A percentile compares a stretch with the other conserved stretches of the same genome.
phyloP scores from a whole-genome alignment of 306 rosid species.

The Quercus ilex region DNA sequence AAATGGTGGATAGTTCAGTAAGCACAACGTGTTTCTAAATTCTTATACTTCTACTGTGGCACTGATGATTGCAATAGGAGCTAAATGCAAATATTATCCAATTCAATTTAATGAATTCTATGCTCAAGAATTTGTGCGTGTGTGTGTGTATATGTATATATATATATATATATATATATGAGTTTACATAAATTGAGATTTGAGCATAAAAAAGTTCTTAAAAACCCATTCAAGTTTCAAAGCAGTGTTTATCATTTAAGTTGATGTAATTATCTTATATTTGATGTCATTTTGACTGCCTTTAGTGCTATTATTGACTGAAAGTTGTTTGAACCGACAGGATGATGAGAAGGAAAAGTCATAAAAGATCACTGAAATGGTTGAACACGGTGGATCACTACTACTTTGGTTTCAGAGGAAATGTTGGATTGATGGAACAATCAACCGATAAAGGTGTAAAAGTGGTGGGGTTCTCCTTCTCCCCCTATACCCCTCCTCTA shows the following conservation, averaged over 20 bases:
- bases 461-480: too few relatives aligned
- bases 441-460: too few relatives aligned
- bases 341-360: slow-evolving; percentile 48
- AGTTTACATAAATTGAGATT: background rate
- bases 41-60: background rate
- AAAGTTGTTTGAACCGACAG: slow-evolving; percentile 33
- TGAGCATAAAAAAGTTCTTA: background rate
- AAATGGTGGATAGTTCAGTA: slow-evolving; percentile 53
- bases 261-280: background rate
- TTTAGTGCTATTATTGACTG: background rate
- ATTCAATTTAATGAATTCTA: too few relatives aligned
- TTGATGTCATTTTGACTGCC: background rate
- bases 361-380: slow-evolving; percentile 6
- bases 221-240: background rate
- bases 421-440: background rate
- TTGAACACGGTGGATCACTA: background rate
- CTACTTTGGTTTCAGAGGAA: background rate
- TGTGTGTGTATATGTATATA: too few relatives aligned
- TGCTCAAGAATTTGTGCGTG: too few relatives aligned
- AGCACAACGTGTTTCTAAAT: slow-evolving; percentile 23
- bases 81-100: too few relatives aligned
- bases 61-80: too few relatives aligned
- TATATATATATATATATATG: too few relatives aligned
- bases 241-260: background rate
- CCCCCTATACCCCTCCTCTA: too few relatives aligned